Base-by-base conservation (phyloP, 1,284 basidiomycete genomes). In the Wallemia ichthyophaga region DNA sequence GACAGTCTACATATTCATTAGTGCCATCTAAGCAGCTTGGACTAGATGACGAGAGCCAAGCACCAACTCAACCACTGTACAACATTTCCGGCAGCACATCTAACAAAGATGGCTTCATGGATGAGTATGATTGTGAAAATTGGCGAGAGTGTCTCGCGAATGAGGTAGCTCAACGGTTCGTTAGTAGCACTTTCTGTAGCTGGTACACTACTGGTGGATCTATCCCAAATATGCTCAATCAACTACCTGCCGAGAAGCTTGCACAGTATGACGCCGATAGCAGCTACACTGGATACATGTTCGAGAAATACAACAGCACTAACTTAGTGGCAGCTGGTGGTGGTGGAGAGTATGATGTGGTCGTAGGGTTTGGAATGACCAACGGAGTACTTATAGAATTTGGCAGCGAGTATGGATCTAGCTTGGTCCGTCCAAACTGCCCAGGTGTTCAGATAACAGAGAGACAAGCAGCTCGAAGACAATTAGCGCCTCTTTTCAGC, bases 261-360 rank as follows among this genome's bases (percentile, higher is more conserved):
- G 85, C 85, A 65, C 74, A 83, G 0, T 87, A 82, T 0, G 73
- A 77, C 72, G 64, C 61, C 17, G 59, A 60, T 25, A 58, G 58
- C 21, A 25, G 25, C 11, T 62, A 58, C 7, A 61, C 61, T 33
- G 69, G 70, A 9, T 66, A 88, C 78, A 89, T 89, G 83, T 91
- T 83, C 65, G 87, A 92, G 67, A 92, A 92, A 68, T 72, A 73
- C 67, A 71, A 71, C 61, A 64, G 66, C 1, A 69, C 78, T 1
- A 80, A 91, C 62, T 75, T 87, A 25, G 83, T 89, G 69, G 83
- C 82, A 1, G 82, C 85, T 0, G 88, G 87, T 2, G 75, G 74
- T 19, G 86, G 86, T 3, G 85, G 86, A 21, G 85, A 89, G 72
- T 89, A 89, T 64, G 55, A 56, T 7, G 24, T 25, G 15, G 55